Evolutionary conservation across 2,329 filamentous ascomycete genomes (phyloP).

Genomic region (Catunica adiposa): DNA sequence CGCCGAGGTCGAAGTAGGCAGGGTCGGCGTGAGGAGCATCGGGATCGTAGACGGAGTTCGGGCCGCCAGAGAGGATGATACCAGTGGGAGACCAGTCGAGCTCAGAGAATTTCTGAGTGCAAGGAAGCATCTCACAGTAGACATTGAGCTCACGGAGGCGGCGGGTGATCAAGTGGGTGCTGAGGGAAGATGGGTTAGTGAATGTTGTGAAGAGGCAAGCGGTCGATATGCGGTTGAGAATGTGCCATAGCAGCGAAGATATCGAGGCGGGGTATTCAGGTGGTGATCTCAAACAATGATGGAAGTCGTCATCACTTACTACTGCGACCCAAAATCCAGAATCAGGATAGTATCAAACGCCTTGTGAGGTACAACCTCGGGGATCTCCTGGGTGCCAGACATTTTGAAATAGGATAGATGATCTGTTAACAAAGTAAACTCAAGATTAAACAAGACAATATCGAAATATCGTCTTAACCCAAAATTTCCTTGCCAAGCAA

Average conservation of each 20-base stretch:
- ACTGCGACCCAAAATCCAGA: conserved; percentile 45
- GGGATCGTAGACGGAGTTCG: conserved; percentile 64
- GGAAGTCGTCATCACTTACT: neutral
- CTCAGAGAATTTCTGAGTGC: conserved; percentile 65
- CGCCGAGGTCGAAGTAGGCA: conserved; percentile 58
- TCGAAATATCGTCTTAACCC: neutral
- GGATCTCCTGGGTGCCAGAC: conserved; percentile 5
- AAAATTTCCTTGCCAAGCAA: neutral
- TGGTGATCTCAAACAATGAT: neutral
- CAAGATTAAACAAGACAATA: conserved; percentile 4
- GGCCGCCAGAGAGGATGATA: conserved; percentile 43
- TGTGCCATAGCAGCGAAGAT: no score
- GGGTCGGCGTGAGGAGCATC: conserved; percentile 63
- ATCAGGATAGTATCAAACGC: conserved; percentile 46
- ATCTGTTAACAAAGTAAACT: neutral
- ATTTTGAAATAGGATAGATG: conserved; percentile 5
- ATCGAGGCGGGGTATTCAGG: neutral
- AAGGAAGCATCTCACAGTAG: conserved; percentile 78
- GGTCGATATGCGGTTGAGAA: neutral
- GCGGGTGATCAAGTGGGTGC: conserved; percentile 57
- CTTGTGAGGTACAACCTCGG: conserved; percentile 21
- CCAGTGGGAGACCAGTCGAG: conserved; percentile 68
- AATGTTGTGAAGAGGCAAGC: neutral
- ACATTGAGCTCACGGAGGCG: conserved; percentile 64
- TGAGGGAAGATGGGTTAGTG: conserved; percentile 27